A percentile compares a stretch with the other conserved stretches of the same genome.
phyloP scores from a whole-genome alignment of 805 yeast genomes.

The Candida glaebosa region DNA sequence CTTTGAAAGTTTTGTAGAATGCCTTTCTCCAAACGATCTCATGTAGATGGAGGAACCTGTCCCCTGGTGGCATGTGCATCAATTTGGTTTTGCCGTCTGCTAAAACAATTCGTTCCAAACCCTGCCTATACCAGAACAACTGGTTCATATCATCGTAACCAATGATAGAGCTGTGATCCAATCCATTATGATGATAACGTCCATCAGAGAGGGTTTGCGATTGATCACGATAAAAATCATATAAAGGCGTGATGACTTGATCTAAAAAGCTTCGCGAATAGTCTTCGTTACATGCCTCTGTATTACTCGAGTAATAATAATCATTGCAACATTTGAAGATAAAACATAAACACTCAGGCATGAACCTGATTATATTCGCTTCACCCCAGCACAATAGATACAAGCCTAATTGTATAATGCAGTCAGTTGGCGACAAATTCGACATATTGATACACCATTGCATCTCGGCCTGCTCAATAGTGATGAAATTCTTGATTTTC shows the following conservation, averaged over 20 bases:
- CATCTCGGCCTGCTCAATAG: slow-evolving; percentile 43
- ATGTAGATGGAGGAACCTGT: slow-evolving; percentile 53
- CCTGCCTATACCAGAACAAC: slow-evolving; percentile 76
- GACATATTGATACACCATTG: slow-evolving; percentile 54
- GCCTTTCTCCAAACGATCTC: slow-evolving; percentile 64
- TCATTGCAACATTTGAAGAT: slow-evolving; percentile 79
- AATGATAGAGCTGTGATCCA: slow-evolving; percentile 64
- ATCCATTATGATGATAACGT: slow-evolving; percentile 44
- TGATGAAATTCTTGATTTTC: slow-evolving; percentile 9
- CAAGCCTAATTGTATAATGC: slow-evolving; percentile 60
- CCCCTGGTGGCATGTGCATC: slow-evolving; percentile 50
- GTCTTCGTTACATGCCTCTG: slow-evolving; percentile 25
- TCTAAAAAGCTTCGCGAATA: slow-evolving; percentile 49
- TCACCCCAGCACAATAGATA: slow-evolving; percentile 87
- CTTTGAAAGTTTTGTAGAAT: slow-evolving; percentile 72
- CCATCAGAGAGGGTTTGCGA: slow-evolving; percentile 45
- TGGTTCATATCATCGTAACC: slow-evolving; percentile 93
- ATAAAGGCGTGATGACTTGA: slow-evolving; percentile 72
- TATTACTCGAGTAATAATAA: slow-evolving; percentile 49
- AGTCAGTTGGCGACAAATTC: slow-evolving; percentile 47
- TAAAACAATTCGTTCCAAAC: slow-evolving; percentile 55
- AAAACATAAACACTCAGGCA: slow-evolving; percentile 88
- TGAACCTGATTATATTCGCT: slow-evolving; percentile 77
- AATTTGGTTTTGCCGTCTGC: slow-evolving; percentile 41
- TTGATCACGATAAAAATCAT: slow-evolving; percentile 55